Base-by-base conservation (phyloP, 2,329 filamentous ascomycete species). In the Escovopsis sp. region DNA sequence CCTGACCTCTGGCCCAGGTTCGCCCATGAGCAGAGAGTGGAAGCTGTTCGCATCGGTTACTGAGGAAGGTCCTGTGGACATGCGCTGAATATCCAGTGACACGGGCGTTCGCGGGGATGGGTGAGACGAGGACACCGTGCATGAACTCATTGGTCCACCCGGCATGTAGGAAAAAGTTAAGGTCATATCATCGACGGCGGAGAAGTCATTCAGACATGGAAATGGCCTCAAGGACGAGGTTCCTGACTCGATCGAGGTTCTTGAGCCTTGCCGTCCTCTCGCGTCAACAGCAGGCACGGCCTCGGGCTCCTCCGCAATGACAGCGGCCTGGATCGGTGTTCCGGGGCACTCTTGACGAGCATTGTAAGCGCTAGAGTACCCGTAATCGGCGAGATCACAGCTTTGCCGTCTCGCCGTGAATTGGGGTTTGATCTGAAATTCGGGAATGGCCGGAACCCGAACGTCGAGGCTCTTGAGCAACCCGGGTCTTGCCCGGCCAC, bases 61-160 rank as follows among this genome's bases (percentile, higher is more conserved):
- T 0, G 80, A 86, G 2, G 81, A 87, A 5, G 79, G 74, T 3
- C 81, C 76, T 2, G 81, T 86, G 5, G 79, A 82, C 19, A 85
- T 70, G 15, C 78, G 70, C 35, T 81, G 76, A 1, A 72, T 72
- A 42, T 87, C 81, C 37, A 82, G 76, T 4, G 73, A 76, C 55
- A 81, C 62, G 39, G 76, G 64, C 40, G 78, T 70, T 35, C 79
- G 71, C 0, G 80, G 81, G 5, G 80, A 85, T 1, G 79, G 69
- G 16, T 46, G 39, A 49, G 76, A 68, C 0, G 80, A 80, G 1
- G 80, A 73, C 34, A 72, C 70, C 28, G 80, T 71, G 35, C 77
- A 74, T 8, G 79, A 76, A 53, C 78, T 76, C 42, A 71, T 52
- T n/a, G 72, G 67, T 21, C 61, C 57, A 38, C 63, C 46, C 4